Percentiles rank a stretch among this genome's conserved stretches.
phyloP scores from a whole-genome alignment of 495 filamentous ascomycete genomes.

The Paragyromitra xinjiangensis region DNA sequence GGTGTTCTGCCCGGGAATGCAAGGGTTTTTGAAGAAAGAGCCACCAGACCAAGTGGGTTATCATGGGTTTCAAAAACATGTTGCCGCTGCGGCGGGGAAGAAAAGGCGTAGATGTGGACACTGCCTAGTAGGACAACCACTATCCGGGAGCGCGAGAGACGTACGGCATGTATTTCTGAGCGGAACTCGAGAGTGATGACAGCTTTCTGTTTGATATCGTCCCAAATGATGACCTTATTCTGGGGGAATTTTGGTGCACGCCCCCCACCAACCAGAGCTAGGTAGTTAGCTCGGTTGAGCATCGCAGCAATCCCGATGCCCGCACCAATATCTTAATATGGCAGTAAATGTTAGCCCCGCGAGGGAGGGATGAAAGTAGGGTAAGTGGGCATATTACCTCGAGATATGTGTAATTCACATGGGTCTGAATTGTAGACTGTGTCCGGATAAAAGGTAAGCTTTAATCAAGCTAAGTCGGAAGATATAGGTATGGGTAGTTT shows the following conservation, averaged over 20 bases:
- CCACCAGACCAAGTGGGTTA: slow-evolving; percentile 84
- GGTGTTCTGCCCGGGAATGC: slow-evolving; percentile 84
- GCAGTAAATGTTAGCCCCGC: slow-evolving; percentile 12
- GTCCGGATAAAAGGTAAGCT: slow-evolving; percentile 38
- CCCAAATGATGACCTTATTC: slow-evolving; percentile 94
- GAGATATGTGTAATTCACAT: slow-evolving; percentile 74
- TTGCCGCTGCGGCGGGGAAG: slow-evolving; percentile 75
- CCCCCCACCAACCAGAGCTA: slow-evolving; percentile 90
- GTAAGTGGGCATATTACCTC: slow-evolving; percentile 64
- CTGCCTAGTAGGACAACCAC: slow-evolving; percentile 83
- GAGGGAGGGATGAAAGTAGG: neutral
- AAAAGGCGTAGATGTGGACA: slow-evolving; percentile 82
- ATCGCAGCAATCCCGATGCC: slow-evolving; percentile 85
- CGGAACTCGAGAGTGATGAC: slow-evolving; percentile 78
- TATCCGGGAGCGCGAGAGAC: slow-evolving; percentile 79
- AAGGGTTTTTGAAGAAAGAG: slow-evolving; percentile 73
- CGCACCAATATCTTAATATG: slow-evolving; percentile 76
- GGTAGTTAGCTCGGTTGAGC: slow-evolving; percentile 86
- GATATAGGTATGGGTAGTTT: neutral
- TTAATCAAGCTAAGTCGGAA: neutral
- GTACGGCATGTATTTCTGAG: slow-evolving; percentile 78
- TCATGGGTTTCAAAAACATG: slow-evolving; percentile 84
- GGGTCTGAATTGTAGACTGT: slow-evolving; percentile 80
- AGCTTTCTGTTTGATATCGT: slow-evolving; percentile 79
- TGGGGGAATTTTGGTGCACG: slow-evolving; percentile 83